phyloP scores from a whole-genome alignment of 164 flowering plant genomes.

The Aristolochia fimbriata region DNA sequence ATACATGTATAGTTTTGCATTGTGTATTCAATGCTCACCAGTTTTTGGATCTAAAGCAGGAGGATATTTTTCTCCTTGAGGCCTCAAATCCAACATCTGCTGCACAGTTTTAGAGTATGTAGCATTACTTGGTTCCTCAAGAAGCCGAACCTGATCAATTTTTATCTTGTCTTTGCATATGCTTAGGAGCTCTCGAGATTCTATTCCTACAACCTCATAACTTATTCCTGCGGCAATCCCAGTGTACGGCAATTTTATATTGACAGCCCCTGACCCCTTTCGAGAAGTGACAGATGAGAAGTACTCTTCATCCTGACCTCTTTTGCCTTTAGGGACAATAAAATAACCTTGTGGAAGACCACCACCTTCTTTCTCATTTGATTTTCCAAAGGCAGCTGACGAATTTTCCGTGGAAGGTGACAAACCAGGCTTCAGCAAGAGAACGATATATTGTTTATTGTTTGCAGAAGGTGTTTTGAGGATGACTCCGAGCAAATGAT shows the following conservation, averaged over 20 bases:
- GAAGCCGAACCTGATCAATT: conserved; percentile 72
- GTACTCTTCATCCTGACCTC: conserved; percentile 59
- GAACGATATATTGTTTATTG: conserved; percentile 53
- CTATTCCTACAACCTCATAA: conserved; percentile 72
- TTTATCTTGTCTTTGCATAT: conserved; percentile 66
- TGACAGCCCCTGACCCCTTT: conserved; percentile 63
- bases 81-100: conserved; percentile 41
- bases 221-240: conserved; percentile 71
- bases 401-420: conserved; percentile 25
- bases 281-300: conserved; percentile 34
- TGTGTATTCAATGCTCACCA: conserved; percentile 30
- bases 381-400: conserved; percentile 19
- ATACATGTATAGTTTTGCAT: too few relatives aligned
- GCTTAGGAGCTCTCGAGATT: conserved; percentile 50
- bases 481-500: conserved; percentile 87
- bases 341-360: conserved; percentile 40
- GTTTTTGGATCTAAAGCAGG: conserved; percentile 75
- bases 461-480: conserved; percentile 47
- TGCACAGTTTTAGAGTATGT: conserved; percentile 84
- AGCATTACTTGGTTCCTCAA: conserved; percentile 53
- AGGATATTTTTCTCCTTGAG: conserved; percentile 68
- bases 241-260: conserved; percentile 56
- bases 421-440: conserved; percentile 62
- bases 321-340: conserved; percentile 57
- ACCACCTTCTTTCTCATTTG: conserved; percentile 25